These are phyloP conservation scores for Kewa caespitosa DNA, from an alignment of 179 eudicot species.

Conservation along the genomic window DNA sequence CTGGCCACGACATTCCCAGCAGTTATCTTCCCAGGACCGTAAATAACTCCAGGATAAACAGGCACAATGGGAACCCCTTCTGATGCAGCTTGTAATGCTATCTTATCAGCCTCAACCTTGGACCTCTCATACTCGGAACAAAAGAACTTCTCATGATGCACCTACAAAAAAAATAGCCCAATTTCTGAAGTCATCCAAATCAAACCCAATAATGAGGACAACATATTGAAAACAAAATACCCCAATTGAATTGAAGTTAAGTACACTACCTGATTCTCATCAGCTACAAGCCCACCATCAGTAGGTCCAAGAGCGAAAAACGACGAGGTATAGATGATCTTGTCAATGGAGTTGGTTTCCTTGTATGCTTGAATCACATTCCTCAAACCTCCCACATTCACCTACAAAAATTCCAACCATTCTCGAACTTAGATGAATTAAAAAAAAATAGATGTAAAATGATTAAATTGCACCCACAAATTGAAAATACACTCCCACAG, in stretches of 20 bases:
- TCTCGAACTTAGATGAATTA: background rate
- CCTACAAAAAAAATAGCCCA: conserved; percentile 32
- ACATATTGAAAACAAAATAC: background rate
- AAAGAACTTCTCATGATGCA: conserved; percentile 68
- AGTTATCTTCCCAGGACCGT: conserved; percentile 88
- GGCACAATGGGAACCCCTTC: conserved; percentile 81
- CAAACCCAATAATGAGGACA: background rate
- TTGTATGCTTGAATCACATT: conserved; percentile 69
- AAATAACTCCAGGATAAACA: conserved; percentile 90
- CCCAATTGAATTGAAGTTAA: background rate
- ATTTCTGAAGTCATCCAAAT: background rate
- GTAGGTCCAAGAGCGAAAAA: conserved; percentile 90
- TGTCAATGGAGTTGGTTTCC: conserved; percentile 53
- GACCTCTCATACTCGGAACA: conserved; percentile 92
- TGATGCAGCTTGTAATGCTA: conserved; percentile 74
- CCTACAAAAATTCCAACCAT: conserved; percentile 34
- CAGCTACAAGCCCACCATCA: conserved; percentile 69
- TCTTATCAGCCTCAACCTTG: conserved; percentile 73
- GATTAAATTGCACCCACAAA: no score
- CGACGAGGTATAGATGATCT: conserved; percentile 87
- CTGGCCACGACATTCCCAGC: conserved; percentile 70
- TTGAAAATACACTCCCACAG: no score
- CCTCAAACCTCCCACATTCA: conserved; percentile 86
- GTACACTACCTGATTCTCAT: conserved; percentile 59
- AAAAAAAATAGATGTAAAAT: no score